Percentiles rank a stretch among this genome's conserved stretches.
These are phyloP conservation scores for Cercospora zeina DNA, from an alignment of 2,329 filamentous ascomycete species.

Conservation along the genomic window DNA sequence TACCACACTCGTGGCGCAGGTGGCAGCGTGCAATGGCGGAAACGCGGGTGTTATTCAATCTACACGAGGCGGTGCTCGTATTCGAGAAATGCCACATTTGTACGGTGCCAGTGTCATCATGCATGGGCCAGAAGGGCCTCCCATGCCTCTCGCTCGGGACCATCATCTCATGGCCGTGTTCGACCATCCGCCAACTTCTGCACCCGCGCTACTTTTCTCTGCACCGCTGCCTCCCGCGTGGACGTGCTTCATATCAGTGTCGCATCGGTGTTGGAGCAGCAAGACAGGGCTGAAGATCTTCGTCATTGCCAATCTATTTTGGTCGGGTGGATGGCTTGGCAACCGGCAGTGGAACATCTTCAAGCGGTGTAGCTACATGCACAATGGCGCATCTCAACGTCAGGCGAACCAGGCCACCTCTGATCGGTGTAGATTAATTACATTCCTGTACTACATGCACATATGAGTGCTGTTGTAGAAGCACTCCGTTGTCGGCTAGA, in stretches of 20 bases:
- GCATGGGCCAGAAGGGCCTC: too few relatives aligned
- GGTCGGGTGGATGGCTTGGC: too few relatives aligned
- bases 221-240: not conserved
- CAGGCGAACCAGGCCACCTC: not conserved
- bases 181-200: not conserved
- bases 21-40: too few relatives aligned
- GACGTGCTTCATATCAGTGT: too few relatives aligned
- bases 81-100: not conserved
- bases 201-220: not conserved
- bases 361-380: not conserved
- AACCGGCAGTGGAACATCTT: too few relatives aligned
- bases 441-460: not conserved
- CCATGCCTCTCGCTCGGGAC: not conserved
- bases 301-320: too few relatives aligned
- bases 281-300: constrained; percentile 12
- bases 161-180: too few relatives aligned
- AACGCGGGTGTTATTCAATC: not conserved
- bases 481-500: not conserved
- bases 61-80: constrained; percentile 16
- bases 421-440: not conserved
- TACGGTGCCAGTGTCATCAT: too few relatives aligned
- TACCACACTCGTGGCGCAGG: constrained; percentile 6
- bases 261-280: not conserved
- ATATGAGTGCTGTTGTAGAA: too few relatives aligned
- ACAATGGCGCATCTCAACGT: not conserved